Conservation (phyloP, 2,329 filamentous ascomycete genomes). For the Fusarium equiseti region DNA sequence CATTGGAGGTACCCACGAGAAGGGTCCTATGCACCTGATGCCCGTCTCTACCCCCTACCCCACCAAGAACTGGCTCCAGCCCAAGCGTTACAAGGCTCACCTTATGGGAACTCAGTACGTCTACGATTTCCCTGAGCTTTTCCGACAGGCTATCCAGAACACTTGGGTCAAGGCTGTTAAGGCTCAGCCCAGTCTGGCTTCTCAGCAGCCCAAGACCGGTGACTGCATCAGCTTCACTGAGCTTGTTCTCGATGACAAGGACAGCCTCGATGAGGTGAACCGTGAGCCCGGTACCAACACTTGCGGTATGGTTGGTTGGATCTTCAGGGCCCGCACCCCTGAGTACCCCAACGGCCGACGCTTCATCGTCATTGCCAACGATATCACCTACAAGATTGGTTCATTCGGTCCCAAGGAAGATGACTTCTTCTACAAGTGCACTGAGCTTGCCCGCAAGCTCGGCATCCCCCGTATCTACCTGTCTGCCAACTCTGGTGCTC, state of each 20-base stretch:
- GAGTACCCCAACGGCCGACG: slow-evolving; percentile 93
- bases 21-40: slow-evolving; percentile 93
- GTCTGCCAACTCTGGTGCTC: slow-evolving; percentile 98
- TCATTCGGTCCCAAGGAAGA: slow-evolving; percentile 97
- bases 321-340: slow-evolving; percentile 92
- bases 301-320: slow-evolving; percentile 98
- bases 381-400: slow-evolving; percentile 99
- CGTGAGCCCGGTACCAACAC: slow-evolving; percentile 95
- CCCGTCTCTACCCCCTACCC: slow-evolving; percentile 93
- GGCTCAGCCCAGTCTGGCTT: slow-evolving; percentile 77
- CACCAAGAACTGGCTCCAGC: slow-evolving; percentile 98
- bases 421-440: slow-evolving; percentile 99
- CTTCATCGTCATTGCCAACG: slow-evolving; percentile 97
- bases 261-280: slow-evolving; percentile 91
- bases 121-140: slow-evolving; percentile 99
- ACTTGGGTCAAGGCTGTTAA: slow-evolving; percentile 84
- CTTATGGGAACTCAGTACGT: slow-evolving; percentile 99
- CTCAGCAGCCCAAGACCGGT: slow-evolving; percentile 85
- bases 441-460: slow-evolving; percentile 91
- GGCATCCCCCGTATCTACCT: slow-evolving; percentile 98
- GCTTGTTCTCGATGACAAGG: slow-evolving; percentile 92
- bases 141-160: slow-evolving; percentile 98
- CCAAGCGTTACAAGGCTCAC: slow-evolving; percentile 99
- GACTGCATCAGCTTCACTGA: slow-evolving; percentile 96
- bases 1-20: slow-evolving; percentile 93